Evolutionary conservation across 345 rosid genomes (phyloP).

Genomic region (Eucalyptus microcorys): DNA sequence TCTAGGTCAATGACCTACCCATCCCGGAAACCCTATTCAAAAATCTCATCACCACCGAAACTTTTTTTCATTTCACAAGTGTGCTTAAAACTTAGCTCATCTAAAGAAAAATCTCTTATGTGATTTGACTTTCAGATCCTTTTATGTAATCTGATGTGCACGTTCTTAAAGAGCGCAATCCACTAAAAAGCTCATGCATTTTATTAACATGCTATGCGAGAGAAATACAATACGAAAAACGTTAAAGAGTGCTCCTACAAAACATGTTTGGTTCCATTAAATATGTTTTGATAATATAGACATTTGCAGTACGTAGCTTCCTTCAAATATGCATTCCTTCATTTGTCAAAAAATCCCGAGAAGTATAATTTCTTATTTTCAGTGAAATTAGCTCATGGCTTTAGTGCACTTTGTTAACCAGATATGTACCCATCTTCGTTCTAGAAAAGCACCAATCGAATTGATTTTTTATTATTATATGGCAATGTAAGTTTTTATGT

Average conservation of each 20-base stretch:
- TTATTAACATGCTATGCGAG: not conserved
- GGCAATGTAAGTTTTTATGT: not conserved
- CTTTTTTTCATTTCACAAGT: no score
- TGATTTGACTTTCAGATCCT: not conserved
- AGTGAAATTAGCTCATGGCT: not conserved
- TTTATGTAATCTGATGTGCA: not conserved
- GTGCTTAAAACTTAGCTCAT: not conserved
- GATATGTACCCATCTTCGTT: not conserved
- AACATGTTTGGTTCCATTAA: not conserved
- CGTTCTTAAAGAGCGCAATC: not conserved
- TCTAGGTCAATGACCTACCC: fast-evolving
- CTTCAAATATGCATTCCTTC: not conserved
- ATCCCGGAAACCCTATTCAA: no score
- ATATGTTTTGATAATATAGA: no score
- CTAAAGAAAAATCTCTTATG: not conserved
- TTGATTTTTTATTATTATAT: no score
- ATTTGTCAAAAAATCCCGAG: not conserved
- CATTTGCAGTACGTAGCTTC: not conserved
- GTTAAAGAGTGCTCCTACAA: not conserved
- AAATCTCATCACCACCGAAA: not conserved
- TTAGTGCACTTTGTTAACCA: not conserved
- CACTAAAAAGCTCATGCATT: not conserved
- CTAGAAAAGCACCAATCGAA: not conserved
- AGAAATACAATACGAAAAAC: not conserved
- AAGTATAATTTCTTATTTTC: no score